phyloP scores from a whole-genome alignment of 2,329 filamentous ascomycete species.

The Byssoonygena ceratinophila region DNA sequence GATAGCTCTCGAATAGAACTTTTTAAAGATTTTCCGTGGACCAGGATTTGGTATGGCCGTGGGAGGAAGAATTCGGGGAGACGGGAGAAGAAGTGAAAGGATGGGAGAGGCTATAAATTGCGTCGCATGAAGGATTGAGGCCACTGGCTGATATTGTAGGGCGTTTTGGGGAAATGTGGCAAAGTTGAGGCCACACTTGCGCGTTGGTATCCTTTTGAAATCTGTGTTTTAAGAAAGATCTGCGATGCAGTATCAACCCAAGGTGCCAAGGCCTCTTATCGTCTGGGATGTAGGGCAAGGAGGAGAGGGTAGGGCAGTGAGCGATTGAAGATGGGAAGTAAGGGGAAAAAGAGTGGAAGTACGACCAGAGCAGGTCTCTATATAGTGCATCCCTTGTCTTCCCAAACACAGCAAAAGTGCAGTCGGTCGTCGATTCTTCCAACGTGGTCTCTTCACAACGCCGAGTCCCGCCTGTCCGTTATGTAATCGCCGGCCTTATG shows the following conservation, averaged over 20 bases:
- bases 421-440: conserved; percentile 2
- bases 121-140: not conserved
- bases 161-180: not conserved
- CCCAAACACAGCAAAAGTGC: not conserved
- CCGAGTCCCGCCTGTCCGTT: not conserved
- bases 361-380: not conserved
- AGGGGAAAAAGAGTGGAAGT: not conserved
- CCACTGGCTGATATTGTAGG: not conserved
- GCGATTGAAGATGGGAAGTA: not conserved
- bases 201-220: too few relatives aligned
- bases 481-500: not conserved
- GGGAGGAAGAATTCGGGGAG: not conserved
- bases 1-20: not conserved
- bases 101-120: not conserved
- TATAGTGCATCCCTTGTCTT: not conserved
- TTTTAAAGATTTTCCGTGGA: not conserved
- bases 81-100: not conserved
- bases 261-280: not conserved
- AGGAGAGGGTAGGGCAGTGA: not conserved
- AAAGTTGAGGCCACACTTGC: not conserved
- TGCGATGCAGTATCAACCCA: not conserved
- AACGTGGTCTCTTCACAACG: conserved; percentile 13
- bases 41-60: not conserved
- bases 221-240: not conserved
- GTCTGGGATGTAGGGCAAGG: not conserved